These are phyloP conservation scores for Ilyonectria sp. DNA, from an alignment of 2,329 filamentous ascomycete species.

Conservation along the genomic window DNA sequence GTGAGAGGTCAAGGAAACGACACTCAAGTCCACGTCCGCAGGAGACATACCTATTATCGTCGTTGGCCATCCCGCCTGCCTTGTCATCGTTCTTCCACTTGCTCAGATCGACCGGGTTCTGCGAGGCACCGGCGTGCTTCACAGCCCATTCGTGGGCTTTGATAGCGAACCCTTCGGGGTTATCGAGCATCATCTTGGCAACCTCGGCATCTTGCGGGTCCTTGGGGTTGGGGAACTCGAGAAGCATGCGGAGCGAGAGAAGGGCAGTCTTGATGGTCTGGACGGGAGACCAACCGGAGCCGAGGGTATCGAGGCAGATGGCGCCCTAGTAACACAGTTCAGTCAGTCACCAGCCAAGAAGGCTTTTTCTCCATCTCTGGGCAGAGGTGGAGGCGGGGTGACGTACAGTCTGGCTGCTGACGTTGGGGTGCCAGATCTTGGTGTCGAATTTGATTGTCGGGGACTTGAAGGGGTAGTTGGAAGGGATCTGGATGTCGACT, in stretches of 20 bases:
- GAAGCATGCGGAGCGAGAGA: constrained; percentile 91
- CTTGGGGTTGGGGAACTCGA: constrained; percentile 94
- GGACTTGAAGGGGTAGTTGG: constrained; percentile 93
- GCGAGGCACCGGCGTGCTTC: constrained; percentile 83
- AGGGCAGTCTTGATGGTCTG: constrained; percentile 96
- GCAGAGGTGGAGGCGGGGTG: not conserved
- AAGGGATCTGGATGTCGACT: constrained; percentile 89
- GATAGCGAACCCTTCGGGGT: constrained; percentile 83
- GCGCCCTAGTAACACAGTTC: constrained; percentile 78
- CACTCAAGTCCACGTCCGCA: not conserved
- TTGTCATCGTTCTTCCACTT: constrained; percentile 67
- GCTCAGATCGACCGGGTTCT: constrained; percentile 54
- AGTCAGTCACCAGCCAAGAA: constrained; percentile 32
- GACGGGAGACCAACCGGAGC: constrained; percentile 93
- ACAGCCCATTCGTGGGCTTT: constrained; percentile 94
- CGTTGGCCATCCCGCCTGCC: constrained; percentile 46
- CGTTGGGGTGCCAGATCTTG: constrained; percentile 97
- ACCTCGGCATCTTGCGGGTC: constrained; percentile 98
- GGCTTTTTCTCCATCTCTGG: constrained; percentile 1
- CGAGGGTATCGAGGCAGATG: constrained; percentile 95
- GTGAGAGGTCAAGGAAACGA: not conserved
- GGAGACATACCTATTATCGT: constrained; percentile 49
- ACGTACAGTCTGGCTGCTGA: constrained; percentile 92
- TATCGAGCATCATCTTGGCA: constrained; percentile 87
- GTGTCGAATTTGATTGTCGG: constrained; percentile 93